phyloP scores from a whole-genome alignment of 495 filamentous ascomycete genomes.

The Hypoxylon subgilvum region DNA sequence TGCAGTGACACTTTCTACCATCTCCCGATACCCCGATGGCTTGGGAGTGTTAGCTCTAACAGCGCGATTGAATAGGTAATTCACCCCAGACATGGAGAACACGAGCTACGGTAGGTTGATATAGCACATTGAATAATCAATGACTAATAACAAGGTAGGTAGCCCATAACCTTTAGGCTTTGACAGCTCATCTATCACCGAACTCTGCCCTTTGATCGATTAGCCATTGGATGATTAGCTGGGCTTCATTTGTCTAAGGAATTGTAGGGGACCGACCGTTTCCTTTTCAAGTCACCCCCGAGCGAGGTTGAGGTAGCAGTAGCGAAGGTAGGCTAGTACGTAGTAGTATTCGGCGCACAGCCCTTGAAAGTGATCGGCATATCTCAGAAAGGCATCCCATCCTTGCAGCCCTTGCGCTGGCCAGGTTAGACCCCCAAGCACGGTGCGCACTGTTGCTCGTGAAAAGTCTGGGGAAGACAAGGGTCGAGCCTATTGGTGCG shows the following conservation, averaged over 20 bases:
- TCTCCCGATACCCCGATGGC: slow-evolving; percentile 26
- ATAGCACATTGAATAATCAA: slow-evolving; percentile 27
- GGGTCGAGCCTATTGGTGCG: slow-evolving; percentile 10
- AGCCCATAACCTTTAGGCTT: neutral
- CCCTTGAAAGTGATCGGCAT: slow-evolving; percentile 36
- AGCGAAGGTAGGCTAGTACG: slow-evolving; percentile 8
- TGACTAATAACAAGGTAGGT: slow-evolving; percentile 36
- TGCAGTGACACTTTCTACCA: slow-evolving; percentile 7
- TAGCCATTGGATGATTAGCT: slow-evolving; percentile 23
- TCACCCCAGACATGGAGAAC: neutral
- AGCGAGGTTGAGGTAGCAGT: slow-evolving; percentile 3
- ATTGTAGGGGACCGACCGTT: slow-evolving; percentile 25
- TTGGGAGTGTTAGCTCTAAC: slow-evolving; percentile 14
- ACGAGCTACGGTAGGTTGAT: slow-evolving; percentile 7
- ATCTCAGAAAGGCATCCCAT: slow-evolving; percentile 38
- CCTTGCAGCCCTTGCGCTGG: slow-evolving; percentile 16
- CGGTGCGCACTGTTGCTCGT: slow-evolving; percentile 29
- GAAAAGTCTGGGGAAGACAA: slow-evolving; percentile 39
- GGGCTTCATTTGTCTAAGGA: slow-evolving; percentile 35
- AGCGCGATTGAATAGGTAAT: neutral
- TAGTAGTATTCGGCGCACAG: slow-evolving; percentile 4
- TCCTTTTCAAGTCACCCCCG: slow-evolving; percentile 29
- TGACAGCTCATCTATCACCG: neutral
- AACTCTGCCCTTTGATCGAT: slow-evolving; percentile 13
- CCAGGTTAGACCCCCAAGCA: slow-evolving; percentile 15